Conservation (phyloP, 345 rosid genomes). For the Populus pruinosa region DNA sequence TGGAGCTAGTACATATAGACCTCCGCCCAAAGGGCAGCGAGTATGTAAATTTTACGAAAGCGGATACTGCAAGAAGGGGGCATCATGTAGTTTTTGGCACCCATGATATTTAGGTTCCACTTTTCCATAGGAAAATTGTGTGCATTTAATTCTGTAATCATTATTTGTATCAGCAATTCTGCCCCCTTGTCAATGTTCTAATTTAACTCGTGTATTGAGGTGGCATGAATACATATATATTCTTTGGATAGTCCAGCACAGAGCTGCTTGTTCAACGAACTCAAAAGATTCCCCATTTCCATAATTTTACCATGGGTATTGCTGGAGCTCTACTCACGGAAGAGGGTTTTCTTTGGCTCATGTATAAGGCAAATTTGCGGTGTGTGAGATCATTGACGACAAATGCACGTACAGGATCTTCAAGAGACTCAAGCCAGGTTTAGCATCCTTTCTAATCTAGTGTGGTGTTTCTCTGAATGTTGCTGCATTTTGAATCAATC, state of each 20-base stretch:
- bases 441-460: too few species aligned
- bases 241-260: conserved; percentile 1
- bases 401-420: too few species aligned
- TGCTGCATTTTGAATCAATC: too few species aligned
- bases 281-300: too few species aligned
- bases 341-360: background rate
- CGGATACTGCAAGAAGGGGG: conserved; percentile 76
- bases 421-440: too few species aligned
- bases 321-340: too few species aligned
- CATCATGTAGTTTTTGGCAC: conserved; percentile 75
- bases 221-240: conserved; percentile 12
- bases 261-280: conserved; percentile 1
- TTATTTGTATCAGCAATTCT: conserved; percentile 26
- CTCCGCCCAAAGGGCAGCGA: conserved; percentile 65
- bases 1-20: conserved; percentile 47
- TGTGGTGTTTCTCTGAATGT: too few species aligned
- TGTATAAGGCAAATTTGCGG: too few species aligned
- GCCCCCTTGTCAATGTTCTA: conserved; percentile 8
- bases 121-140: conserved; percentile 6
- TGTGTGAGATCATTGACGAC: too few species aligned
- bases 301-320: too few species aligned
- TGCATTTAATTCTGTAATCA: conserved; percentile 26
- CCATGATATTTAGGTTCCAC: conserved; percentile 37
- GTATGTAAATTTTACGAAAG: conserved; percentile 72
- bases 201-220: conserved; percentile 26